phyloP scores from a whole-genome alignment of 768 basidiomycete species.

The Lactifluus subvellereus region DNA sequence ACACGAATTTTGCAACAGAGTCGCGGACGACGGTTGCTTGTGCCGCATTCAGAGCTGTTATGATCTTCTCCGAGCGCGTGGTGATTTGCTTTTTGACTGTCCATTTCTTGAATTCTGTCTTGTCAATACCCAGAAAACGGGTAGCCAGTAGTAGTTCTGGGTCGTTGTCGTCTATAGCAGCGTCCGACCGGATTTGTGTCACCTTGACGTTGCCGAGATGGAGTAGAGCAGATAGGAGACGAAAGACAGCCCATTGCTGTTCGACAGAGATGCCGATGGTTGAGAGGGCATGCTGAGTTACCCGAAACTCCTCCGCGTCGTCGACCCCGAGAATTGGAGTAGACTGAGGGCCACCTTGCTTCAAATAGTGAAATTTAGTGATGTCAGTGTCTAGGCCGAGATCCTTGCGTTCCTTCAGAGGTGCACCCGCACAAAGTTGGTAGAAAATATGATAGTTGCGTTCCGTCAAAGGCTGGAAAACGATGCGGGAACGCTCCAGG shows the following conservation, averaged over 20 bases:
- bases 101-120: slow-evolving; percentile 97
- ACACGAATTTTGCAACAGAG: slow-evolving; percentile 97
- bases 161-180: slow-evolving; percentile 79
- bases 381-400: slow-evolving; percentile 84
- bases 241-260: slow-evolving; percentile 97
- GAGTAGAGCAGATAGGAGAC: slow-evolving; percentile 83
- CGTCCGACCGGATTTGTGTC: slow-evolving; percentile 72
- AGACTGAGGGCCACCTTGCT: slow-evolving; percentile 85
- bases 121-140: slow-evolving; percentile 82
- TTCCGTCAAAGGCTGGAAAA: slow-evolving; percentile 94
- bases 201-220: slow-evolving; percentile 99
- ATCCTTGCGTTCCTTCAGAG: slow-evolving; percentile 91
- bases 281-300: slow-evolving; percentile 90
- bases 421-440: slow-evolving; percentile 95
- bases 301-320: slow-evolving; percentile 91
- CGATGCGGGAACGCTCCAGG: slow-evolving; percentile 93
- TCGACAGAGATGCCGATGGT: slow-evolving; percentile 98
- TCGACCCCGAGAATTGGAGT: slow-evolving; percentile 89
- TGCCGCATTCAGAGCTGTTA: slow-evolving; percentile 74
- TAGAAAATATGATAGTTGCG: slow-evolving; percentile 99
- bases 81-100: slow-evolving; percentile 96
- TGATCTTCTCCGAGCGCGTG: slow-evolving; percentile 93
- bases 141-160: slow-evolving; percentile 74
- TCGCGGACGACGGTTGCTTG: slow-evolving; percentile 94
- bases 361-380: slow-evolving; percentile 85